Evolutionary conservation across 306 rosid species (phyloP).

Genomic region (Citrullus colocynthis): DNA sequence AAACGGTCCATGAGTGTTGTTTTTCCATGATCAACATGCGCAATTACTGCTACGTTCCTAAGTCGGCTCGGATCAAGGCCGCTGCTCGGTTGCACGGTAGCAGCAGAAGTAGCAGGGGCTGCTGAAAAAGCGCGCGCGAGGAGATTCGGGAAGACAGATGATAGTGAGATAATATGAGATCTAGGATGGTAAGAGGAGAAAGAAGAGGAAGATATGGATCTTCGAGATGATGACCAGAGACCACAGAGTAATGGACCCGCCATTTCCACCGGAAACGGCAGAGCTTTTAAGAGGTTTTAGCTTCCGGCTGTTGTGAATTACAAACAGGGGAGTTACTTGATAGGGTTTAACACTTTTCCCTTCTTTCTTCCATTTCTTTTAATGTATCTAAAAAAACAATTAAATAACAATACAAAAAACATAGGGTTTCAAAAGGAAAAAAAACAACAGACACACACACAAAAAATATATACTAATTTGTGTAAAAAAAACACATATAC

Average conservation of each 20-base stretch:
- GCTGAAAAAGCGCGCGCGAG: slow-evolving; percentile 51
- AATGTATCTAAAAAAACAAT: neutral
- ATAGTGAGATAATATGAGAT: slow-evolving; percentile 9
- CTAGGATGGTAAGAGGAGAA: slow-evolving; percentile 9
- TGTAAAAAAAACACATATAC: too few species aligned
- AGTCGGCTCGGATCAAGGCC: slow-evolving; percentile 52
- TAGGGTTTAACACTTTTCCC: neutral
- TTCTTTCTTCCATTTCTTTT: neutral
- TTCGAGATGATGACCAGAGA: slow-evolving; percentile 51
- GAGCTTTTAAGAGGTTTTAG: slow-evolving; percentile 3
- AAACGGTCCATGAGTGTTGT: slow-evolving; percentile 98
- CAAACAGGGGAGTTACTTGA: neutral
- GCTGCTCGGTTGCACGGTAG: slow-evolving; percentile 12
- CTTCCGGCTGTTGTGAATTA: neutral
- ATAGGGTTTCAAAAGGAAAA: too few species aligned
- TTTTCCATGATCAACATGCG: slow-evolving; percentile 97
- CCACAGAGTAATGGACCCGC: slow-evolving; percentile 69
- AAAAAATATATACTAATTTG: too few species aligned
- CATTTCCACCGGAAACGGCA: slow-evolving; percentile 33
- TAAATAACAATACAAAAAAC: neutral
- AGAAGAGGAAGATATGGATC: slow-evolving; percentile 26
- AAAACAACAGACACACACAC: too few species aligned
- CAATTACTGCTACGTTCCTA: slow-evolving; percentile 92
- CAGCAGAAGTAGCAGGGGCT: slow-evolving; percentile 23
- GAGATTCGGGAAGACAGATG: slow-evolving; percentile 6